These are phyloP conservation scores for Phaeotremella skinneri DNA, from an alignment of 768 basidiomycete genomes.

Conservation along the genomic window DNA sequence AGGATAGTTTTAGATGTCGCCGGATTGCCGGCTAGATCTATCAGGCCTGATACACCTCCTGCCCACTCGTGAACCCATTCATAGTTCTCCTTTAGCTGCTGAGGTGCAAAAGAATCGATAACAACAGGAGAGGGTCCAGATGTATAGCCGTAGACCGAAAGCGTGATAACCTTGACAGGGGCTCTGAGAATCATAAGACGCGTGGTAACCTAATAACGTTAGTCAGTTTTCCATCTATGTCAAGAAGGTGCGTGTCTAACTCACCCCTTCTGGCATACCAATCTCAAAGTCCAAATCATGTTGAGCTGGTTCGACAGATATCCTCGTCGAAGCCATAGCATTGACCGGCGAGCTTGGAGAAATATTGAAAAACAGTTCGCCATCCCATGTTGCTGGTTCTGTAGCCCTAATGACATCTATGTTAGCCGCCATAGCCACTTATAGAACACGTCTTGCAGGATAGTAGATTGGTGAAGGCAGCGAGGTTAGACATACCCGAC, in stretches of 20 bases:
- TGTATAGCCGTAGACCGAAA: slow-evolving; percentile 34
- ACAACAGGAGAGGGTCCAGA: not conserved
- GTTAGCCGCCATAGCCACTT: not conserved
- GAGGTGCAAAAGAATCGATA: not conserved
- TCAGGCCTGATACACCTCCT: not conserved
- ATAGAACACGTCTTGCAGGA: not conserved
- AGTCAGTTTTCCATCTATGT: not conserved
- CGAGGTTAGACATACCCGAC: slow-evolving; percentile 19
- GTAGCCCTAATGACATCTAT: slow-evolving; percentile 17
- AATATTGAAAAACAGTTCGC: slow-evolving; percentile 26
- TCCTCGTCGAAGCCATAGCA: slow-evolving; percentile 19
- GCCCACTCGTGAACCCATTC: not conserved
- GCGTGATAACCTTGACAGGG: slow-evolving; percentile 23
- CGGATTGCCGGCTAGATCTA: not conserved
- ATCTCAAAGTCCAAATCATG: slow-evolving; percentile 28
- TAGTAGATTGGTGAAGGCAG: not conserved
- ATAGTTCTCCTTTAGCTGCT: not conserved
- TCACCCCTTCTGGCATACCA: slow-evolving; percentile 39
- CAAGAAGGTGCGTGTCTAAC: not conserved
- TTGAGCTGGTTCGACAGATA: slow-evolving; percentile 10
- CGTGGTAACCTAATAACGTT: slow-evolving; percentile 28
- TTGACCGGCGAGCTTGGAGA: slow-evolving; percentile 32
- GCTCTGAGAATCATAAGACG: slow-evolving; percentile 29
- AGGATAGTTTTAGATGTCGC: not conserved
- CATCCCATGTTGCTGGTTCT: slow-evolving; percentile 25